Base-by-base conservation (phyloP, 1,284 basidiomycete species). In the Wolfiporia cocos region DNA sequence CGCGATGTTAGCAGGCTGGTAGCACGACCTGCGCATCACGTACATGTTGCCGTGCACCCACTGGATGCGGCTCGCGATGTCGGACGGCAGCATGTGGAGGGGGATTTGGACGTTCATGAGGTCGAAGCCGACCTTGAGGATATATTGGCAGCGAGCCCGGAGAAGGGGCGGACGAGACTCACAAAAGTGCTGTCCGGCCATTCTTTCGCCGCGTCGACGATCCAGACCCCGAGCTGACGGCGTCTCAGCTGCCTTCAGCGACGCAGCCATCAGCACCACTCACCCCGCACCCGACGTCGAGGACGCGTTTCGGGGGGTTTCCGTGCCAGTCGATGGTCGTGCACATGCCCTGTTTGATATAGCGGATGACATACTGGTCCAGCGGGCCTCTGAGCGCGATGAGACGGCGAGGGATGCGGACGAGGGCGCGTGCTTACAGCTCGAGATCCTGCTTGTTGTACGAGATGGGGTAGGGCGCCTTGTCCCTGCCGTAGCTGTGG, bases 31-130 rank as follows among this genome's bases (percentile, higher is more conserved):
- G 11, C 24, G 26, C 37, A 15, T 28, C 4, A 64, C 78, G 50
- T 56, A 86, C 84, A 87, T 83, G 52, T 87, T 87, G 17, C 84
- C 82, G 49, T 85, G 79, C 22, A 74, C 65, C 82, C 84, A 87
- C 53, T 68, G 63, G 58, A 87, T 73, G 17, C 83, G 74, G 5
- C 62, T 59, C 3, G 75, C 70, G 29, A 80, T 56, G 4, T 66
- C 65, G 7, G 64, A 54, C 11, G 78, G 73, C 12, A 86, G 54
- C 17, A 74, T 48, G 15, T 65, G 62, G 19, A 73, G 60, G 9
- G 81, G 71, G 41, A 81, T 67, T 61, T 87, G 85, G 3, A 86
- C 66, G 48, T 84, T 77, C 37, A 85, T 78, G 33, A 87, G 66
- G 59, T 87, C 84, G 53, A 83, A 84, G 18, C 84, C 85, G 47